Percentiles rank a stretch among this genome's conserved stretches.
phyloP scores from a whole-genome alignment of 2,329 filamentous ascomycete species.

The Phoma sp. region DNA sequence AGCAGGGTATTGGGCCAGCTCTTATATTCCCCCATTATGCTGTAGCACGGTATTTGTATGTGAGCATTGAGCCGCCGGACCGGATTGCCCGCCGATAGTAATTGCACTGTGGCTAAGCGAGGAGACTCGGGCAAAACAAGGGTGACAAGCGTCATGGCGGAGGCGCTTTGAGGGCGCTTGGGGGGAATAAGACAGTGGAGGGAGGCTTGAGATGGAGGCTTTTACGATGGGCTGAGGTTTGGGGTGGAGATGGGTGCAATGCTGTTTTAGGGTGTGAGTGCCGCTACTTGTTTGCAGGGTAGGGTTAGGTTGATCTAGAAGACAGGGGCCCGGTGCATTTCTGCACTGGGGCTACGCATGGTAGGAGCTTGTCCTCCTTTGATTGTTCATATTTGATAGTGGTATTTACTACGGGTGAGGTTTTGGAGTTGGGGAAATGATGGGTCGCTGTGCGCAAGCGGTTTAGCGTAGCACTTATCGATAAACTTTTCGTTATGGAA shows the following conservation, averaged over 20 bases:
- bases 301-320: neutral
- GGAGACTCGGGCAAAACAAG: neutral
- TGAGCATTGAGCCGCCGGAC: constrained; percentile 9
- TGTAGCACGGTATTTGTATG: neutral
- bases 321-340: neutral
- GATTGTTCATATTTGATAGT: too few species aligned
- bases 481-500: constrained; percentile 11
- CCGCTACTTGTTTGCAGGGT: neutral
- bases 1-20: neutral
- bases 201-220: neutral
- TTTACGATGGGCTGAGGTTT: neutral
- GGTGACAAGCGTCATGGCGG: neutral
- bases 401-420: neutral
- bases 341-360: too few species aligned
- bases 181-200: neutral
- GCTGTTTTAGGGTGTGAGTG: neutral
- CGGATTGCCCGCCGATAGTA: constrained; percentile 12
- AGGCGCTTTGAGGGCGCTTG: neutral
- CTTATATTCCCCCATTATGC: constrained; percentile 2
- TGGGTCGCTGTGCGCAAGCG: neutral
- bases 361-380: too few species aligned
- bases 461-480: constrained; percentile 6
- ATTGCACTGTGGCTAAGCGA: constrained; percentile 18
- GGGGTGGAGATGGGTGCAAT: neutral
- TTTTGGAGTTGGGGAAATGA: neutral